phyloP scores from a whole-genome alignment of 2,329 filamentous ascomycete genomes.

The Talaromyces piceae region DNA sequence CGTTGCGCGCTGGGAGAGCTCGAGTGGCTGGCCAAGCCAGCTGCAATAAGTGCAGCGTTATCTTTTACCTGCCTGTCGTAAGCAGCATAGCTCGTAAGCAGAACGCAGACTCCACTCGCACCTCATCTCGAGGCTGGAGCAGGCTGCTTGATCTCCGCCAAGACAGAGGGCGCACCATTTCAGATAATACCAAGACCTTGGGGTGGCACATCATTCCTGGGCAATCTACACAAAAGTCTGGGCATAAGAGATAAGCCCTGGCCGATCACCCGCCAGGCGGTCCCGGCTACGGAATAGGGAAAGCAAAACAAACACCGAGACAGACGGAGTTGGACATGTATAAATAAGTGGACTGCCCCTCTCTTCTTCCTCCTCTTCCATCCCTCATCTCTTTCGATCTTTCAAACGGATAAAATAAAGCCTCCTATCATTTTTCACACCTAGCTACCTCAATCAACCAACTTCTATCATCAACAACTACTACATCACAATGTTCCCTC shows the following conservation, averaged over 20 bases:
- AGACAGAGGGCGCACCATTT: background rate
- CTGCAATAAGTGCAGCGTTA: no score
- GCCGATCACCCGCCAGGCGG: background rate
- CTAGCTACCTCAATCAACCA: background rate
- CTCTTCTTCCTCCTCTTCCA: background rate
- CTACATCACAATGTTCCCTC: slow-evolving; percentile 9
- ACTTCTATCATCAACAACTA: background rate
- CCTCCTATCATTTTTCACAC: background rate
- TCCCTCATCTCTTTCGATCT: background rate
- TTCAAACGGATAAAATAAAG: no score
- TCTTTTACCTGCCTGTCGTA: no score
- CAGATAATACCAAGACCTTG: background rate
- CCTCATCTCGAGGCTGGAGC: background rate
- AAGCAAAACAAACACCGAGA: background rate
- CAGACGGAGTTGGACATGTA: background rate
- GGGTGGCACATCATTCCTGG: slow-evolving; percentile 1
- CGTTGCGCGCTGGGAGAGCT: background rate
- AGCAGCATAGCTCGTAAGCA: no score
- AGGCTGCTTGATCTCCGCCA: background rate
- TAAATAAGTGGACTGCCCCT: background rate
- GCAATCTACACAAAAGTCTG: background rate
- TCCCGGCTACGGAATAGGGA: background rate
- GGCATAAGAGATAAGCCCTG: background rate
- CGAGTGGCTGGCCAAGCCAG: background rate
- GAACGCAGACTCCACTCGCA: background rate